Evolutionary conservation across 1,139 yeast species (phyloP).

Genomic region (Geotrichum aggregatum): DNA sequence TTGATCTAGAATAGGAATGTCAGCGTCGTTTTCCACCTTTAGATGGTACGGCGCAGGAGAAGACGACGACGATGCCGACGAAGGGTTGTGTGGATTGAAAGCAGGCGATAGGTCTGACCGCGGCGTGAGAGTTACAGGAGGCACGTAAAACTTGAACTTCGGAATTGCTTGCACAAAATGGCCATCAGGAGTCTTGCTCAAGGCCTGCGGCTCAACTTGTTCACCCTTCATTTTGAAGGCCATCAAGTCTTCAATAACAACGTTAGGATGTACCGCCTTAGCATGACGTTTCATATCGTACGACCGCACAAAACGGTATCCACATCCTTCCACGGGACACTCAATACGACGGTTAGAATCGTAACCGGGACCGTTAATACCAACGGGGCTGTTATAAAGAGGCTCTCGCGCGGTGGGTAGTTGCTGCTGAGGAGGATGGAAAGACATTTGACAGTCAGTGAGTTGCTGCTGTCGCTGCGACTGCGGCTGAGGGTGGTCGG

Average conservation of each 20-base stretch:
- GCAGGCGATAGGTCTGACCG: constrained; percentile 14
- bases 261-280: constrained; percentile 28
- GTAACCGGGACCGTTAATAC: constrained; percentile 38
- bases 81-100: constrained; percentile 1
- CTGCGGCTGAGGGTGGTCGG: constrained; percentile 13
- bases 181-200: background rate
- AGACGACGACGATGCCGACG: constrained; percentile 2
- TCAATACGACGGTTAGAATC: constrained; percentile 31
- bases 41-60: constrained; percentile 3
- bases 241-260: constrained; percentile 12
- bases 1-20: constrained; percentile 7
- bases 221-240: background rate
- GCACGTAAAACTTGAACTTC: constrained; percentile 17
- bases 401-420: constrained; percentile 16
- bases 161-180: constrained; percentile 9
- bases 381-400: constrained; percentile 15
- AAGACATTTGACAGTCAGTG: constrained; percentile 16
- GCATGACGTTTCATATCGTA: constrained; percentile 43
- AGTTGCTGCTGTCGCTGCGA: constrained; percentile 17
- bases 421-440: constrained; percentile 12
- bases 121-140: constrained; percentile 11
- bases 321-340: constrained; percentile 38
- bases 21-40: constrained; percentile 7
- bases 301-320: constrained; percentile 38
- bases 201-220: background rate